Evolutionary conservation across 2,329 filamentous ascomycete species (phyloP).

Genomic region (Aspergillus sojae): DNA sequence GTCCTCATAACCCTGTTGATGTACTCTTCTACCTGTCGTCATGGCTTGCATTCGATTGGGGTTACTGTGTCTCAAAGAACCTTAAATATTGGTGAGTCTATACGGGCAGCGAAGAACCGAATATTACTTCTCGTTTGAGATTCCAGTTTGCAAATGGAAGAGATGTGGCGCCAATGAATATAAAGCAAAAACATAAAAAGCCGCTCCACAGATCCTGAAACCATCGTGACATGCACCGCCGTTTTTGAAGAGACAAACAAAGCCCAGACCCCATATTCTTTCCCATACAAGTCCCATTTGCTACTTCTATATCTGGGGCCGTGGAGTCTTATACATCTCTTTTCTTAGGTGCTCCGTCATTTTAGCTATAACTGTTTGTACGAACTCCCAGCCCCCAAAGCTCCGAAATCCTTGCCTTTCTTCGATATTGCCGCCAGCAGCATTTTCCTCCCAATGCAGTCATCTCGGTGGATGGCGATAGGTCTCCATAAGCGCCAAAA

Average conservation of each 20-base stretch:
- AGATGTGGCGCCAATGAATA: background rate
- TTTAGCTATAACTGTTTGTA: slow-evolving; percentile 50
- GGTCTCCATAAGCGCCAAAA: slow-evolving; percentile 16
- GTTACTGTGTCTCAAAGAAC: slow-evolving; percentile 12
- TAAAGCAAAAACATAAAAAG: background rate
- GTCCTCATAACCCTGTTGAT: slow-evolving; percentile 21
- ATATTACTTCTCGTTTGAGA: background rate
- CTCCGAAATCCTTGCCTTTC: slow-evolving; percentile 10
- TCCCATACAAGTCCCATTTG: slow-evolving; percentile 11
- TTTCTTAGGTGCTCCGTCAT: slow-evolving; percentile 48
- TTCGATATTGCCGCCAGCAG: slow-evolving; percentile 14
- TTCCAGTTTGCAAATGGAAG: background rate
- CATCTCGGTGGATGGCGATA: background rate
- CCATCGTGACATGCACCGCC: background rate
- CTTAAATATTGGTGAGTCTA: slow-evolving; percentile 6
- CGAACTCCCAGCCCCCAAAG: slow-evolving; percentile 21
- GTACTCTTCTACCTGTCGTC: slow-evolving; percentile 5
- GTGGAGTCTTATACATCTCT: slow-evolving; percentile 35
- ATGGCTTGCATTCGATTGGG: slow-evolving; percentile 7
- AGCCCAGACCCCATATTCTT: background rate
- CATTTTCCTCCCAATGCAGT: slow-evolving; percentile 14
- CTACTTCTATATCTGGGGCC: slow-evolving; percentile 12
- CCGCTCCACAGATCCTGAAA: background rate
- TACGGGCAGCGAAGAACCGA: background rate
- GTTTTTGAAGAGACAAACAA: background rate